Evolutionary conservation across 345 rosid species (phyloP).

Genomic region (Populus ilicifolia): DNA sequence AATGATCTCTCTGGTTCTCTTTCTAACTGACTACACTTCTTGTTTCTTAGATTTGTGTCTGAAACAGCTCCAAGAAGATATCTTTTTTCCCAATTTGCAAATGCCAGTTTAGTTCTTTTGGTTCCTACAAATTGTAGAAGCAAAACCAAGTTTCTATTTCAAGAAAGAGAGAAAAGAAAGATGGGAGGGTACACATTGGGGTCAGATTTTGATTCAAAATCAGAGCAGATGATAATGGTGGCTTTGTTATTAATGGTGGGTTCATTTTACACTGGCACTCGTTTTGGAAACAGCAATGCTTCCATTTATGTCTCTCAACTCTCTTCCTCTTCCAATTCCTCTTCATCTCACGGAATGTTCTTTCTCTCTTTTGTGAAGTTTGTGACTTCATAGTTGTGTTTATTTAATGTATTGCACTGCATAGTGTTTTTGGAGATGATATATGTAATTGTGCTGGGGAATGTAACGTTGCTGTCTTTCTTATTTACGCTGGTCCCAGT

Average conservation of each 20-base stretch:
- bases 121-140: neutral
- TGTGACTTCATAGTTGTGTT: neutral
- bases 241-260: conserved; percentile 64
- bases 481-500: too few relatives aligned
- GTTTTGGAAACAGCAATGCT: conserved; percentile 56
- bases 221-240: conserved; percentile 65
- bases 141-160: neutral
- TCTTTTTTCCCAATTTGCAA: neutral
- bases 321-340: conserved; percentile 25
- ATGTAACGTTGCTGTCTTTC: neutral
- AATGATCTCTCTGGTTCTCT: neutral
- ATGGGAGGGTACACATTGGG: conserved; percentile 59
- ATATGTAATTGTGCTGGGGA: neutral
- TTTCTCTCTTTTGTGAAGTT: neutral
- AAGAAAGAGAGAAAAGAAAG: conserved; percentile 2
- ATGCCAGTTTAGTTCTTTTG: neutral
- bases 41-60: neutral
- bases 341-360: conserved; percentile 20
- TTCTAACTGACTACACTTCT: neutral
- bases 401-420: neutral
- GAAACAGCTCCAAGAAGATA: neutral
- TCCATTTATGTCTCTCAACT: conserved; percentile 44
- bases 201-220: conserved; percentile 61
- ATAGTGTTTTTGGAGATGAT: neutral
- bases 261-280: conserved; percentile 76